Evolutionary conservation across 768 basidiomycete genomes (phyloP).

Genomic region (Lepiota venenata): DNA sequence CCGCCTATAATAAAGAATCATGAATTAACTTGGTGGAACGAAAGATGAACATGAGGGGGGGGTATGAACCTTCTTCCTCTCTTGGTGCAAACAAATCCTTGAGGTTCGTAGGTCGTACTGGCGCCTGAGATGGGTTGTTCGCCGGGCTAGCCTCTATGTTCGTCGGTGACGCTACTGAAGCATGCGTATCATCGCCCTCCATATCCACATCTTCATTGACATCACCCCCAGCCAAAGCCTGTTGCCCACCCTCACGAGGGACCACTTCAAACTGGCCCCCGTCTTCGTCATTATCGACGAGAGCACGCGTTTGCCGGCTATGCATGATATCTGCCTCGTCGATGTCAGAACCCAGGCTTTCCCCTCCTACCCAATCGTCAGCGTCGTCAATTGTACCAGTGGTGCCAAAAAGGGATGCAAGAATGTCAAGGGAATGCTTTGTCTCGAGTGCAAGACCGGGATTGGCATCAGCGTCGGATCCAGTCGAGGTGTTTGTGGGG

Average conservation of each 20-base stretch:
- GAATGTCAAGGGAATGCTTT: constrained; percentile 39
- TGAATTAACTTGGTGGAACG: neutral
- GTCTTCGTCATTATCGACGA: constrained; percentile 23
- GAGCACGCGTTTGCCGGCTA: constrained; percentile 17
- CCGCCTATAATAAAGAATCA: constrained; percentile 36
- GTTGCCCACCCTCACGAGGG: constrained; percentile 22
- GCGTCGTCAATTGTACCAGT: constrained; percentile 28
- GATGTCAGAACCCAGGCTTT: constrained; percentile 55
- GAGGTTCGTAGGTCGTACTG: constrained; percentile 33
- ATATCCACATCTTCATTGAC: constrained; percentile 10
- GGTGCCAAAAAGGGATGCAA: constrained; percentile 51
- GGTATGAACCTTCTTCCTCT: no score
- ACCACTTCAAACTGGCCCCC: constrained; percentile 29
- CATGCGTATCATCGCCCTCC: constrained; percentile 2
- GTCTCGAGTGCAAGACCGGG: constrained; percentile 41
- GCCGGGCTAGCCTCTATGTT: constrained; percentile 13
- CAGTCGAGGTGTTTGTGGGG: neutral
- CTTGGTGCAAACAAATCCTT: constrained; percentile 78
- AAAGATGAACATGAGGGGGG: constrained; percentile 12
- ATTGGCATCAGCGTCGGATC: constrained; percentile 15
- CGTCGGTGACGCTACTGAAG: neutral
- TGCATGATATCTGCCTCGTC: constrained; percentile 36
- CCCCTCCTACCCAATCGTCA: constrained; percentile 58
- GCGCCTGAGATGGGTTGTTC: constrained; percentile 8
- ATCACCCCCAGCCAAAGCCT: neutral